Evolutionary conservation across 2,329 filamentous ascomycete species (phyloP).

Genomic region (Penicillium nordicum): DNA sequence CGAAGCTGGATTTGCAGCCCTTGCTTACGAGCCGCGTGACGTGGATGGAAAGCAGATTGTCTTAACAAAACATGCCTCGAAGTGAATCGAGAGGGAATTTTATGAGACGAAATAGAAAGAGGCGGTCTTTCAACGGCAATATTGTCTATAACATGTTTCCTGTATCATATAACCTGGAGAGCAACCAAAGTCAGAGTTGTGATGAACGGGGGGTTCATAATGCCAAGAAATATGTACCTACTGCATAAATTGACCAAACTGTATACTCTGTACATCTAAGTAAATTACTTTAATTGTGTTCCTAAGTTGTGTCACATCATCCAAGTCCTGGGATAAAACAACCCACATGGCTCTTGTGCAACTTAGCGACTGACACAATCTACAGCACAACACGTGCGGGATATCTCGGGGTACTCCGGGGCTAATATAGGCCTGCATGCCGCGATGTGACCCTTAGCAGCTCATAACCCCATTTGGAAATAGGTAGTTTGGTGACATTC

Average conservation of each 20-base stretch:
- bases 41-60: not conserved
- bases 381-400: not conserved
- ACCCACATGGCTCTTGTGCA: no score
- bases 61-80: not conserved
- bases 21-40: not conserved
- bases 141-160: no score
- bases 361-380: not conserved
- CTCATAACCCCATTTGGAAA: slow-evolving; percentile 13
- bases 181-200: not conserved
- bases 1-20: not conserved
- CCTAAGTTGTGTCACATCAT: not conserved
- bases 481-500: not conserved
- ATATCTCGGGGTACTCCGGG: not conserved
- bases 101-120: no score
- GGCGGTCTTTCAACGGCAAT: no score
- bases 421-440: slow-evolving; percentile 2
- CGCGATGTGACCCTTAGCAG: slow-evolving; percentile 17
- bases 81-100: not conserved
- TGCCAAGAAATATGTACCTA: not conserved
- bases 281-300: not conserved
- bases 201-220: not conserved
- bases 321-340: no score
- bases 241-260: not conserved
- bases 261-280: not conserved
- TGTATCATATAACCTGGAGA: no score